Evolutionary conservation across 2,329 filamentous ascomycete genomes (phyloP), one percentile per base, ranked within the genome.

Genomic region (Cordyceps tenuipes): DNA sequence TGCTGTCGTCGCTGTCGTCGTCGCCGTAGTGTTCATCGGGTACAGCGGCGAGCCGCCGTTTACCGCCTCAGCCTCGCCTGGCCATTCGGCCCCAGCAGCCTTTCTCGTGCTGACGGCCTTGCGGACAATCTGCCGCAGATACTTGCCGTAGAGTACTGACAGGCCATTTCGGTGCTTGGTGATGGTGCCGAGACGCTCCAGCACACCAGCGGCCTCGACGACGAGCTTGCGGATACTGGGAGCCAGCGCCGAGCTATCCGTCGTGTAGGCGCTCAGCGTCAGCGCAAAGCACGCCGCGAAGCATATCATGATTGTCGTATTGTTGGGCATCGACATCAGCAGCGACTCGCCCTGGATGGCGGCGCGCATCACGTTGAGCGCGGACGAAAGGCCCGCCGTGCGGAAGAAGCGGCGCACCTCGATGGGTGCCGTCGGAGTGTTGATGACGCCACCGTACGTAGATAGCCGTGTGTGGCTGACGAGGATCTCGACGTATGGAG

Each of bases 251-350:
- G 81, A 84, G 60, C 77, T 79, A 31, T 79, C 82, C 0, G 79
- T 77, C 3, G 82, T 78, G 52, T 83, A 82, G 0, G 82, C 79
- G 64, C 83, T 86, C 5, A 88, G 76, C 10, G 82, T 81, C n/a
- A 88, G 71, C 0, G 85, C 85, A 63, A 87, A 88, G 65, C 84
- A 88, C 5, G 85, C 85, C 0, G 87, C 87, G 64, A 89, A 90
- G 1, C 86, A 88, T 13, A 90, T 88, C 88, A 90, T 90, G 64
- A 90, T 88, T 59, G 87, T 82, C 0, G 87, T 89, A 65, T 90
- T 90, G 70, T 90, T 90, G 0, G 87, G 87, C 87, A 90, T 90
- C 0, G 87, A 89, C 59, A 84, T 84, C 0, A 90, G 77, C 62
- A 86, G 81, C 0, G 79, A 75, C 67, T 90, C 87, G 39, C 87